Base-by-base conservation (phyloP, 345 rosid genomes). In the Hirschfeldia incana region DNA sequence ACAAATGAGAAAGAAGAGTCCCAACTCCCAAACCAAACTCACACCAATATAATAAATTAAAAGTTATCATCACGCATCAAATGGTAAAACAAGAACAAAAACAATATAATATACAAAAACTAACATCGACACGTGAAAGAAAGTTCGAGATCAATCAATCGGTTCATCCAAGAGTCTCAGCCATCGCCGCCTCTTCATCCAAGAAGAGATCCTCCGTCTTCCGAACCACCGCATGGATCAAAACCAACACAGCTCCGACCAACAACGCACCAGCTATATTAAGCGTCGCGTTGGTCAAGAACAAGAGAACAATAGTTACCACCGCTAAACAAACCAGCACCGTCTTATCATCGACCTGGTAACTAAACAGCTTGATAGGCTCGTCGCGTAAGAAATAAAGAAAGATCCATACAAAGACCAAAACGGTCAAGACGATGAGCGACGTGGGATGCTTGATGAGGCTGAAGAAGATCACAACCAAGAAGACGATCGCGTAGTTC, bases 341-440 rank as follows among this genome's bases (percentile, higher is more conserved):
- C 61, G 81, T 72, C 11, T 84, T 81, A 64, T 92, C 97, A 65
- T 85, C 87, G 39, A 92, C 81, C 84, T 79, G 70, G 9, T 76
- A 87, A 42, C 87, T 67, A 32, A 89, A 73, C 34, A 92, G 49
- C 66, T 73, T 85, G 65, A 92, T 57, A 8, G 97, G 94, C 83
- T 92, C 92, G 29, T 90, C 97, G 0, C 93, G 88, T 11, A 89
- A 67, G 86, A 94, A 94, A 69, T 94, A 92, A 33, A 92, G 83
- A 76, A 89, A 89, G 16, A 92, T 30, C 97, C 97, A 92, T 0
- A 86, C 87, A 0, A 79, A 83, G 80, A 81, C 80, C 91, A 90
- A 85, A n/a, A 74, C 82, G 49, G 87, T 21, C 72, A 94, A 87
- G 49, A 94, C 96, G 17, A 92, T 87, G 15, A 94, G 85, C 64